phyloP scores from a whole-genome alignment of 805 yeast species.

The Cyberlindnera galapagoensis region DNA sequence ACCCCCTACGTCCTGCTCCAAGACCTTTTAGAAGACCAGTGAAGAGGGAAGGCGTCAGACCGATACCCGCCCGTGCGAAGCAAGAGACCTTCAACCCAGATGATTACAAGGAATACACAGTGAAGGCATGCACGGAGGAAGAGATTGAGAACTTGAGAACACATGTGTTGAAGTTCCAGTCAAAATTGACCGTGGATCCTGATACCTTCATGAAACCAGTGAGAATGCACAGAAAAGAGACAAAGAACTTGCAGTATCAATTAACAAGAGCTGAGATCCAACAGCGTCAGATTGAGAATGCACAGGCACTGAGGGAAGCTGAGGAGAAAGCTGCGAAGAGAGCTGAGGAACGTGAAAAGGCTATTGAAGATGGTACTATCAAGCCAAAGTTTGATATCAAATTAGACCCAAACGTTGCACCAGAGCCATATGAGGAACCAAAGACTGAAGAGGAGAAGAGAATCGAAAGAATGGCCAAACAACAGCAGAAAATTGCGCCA shows the following conservation, averaged over 20 bases:
- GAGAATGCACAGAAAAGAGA: constrained; percentile 88
- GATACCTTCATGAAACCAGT: constrained; percentile 72
- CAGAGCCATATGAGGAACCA: constrained; percentile 25
- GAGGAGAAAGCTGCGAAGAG: constrained; percentile 29
- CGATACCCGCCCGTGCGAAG: constrained; percentile 12
- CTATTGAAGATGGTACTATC: constrained; percentile 12
- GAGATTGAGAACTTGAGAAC: constrained; percentile 69
- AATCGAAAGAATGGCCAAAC: constrained; percentile 28
- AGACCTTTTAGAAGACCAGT: constrained; percentile 12
- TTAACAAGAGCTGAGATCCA: constrained; percentile 73
- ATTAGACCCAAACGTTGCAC: constrained; percentile 24
- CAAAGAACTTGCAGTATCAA: constrained; percentile 84
- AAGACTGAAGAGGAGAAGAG: constrained; percentile 32
- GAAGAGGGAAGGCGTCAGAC: constrained; percentile 9
- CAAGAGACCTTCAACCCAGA: constrained; percentile 19
- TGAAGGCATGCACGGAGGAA: constrained; percentile 65
- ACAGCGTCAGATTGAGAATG: constrained; percentile 45
- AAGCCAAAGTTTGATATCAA: constrained; percentile 10
- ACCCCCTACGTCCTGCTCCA: constrained; percentile 18
- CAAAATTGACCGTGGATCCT: constrained; percentile 68
- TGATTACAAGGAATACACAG: constrained; percentile 33
- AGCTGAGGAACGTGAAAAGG: constrained; percentile 15
- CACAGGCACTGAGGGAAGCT: constrained; percentile 26
- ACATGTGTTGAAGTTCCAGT: constrained; percentile 77
- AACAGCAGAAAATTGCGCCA: constrained; percentile 72